Evolutionary conservation across 345 rosid genomes (phyloP).

Genomic region (Brassica cretica): DNA sequence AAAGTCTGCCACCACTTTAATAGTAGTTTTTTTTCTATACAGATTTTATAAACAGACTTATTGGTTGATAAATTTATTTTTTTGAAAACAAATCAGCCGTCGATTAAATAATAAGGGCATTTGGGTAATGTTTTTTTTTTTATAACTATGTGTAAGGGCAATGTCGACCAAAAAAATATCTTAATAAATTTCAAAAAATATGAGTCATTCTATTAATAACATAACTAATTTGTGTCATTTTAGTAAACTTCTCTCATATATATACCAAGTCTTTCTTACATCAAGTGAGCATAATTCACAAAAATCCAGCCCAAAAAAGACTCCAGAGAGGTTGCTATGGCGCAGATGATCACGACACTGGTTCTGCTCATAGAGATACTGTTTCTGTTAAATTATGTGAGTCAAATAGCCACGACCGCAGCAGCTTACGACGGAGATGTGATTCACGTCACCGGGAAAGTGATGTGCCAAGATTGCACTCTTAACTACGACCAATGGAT

Average conservation of each 20-base stretch:
- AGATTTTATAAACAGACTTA: too few species aligned
- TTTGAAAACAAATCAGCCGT: too few species aligned
- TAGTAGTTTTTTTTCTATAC: too few species aligned
- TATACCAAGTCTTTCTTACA: constrained; percentile 17
- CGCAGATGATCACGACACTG: constrained; percentile 20
- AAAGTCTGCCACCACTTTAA: too few species aligned
- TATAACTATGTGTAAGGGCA: too few species aligned
- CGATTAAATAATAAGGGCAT: too few species aligned
- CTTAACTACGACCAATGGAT: constrained; percentile 61
- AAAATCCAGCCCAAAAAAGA: neutral
- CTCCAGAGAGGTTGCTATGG: constrained; percentile 17
- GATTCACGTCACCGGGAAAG: constrained; percentile 66
- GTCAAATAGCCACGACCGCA: constrained; percentile 3
- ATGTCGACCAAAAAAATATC: too few species aligned
- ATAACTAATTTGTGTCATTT: too few species aligned
- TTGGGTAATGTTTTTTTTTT: too few species aligned
- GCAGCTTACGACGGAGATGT: constrained; percentile 28
- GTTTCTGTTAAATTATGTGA: constrained; percentile 23
- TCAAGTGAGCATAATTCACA: constrained; percentile 16
- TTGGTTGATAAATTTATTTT: too few species aligned
- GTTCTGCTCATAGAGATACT: constrained; percentile 24
- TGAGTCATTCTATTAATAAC: too few species aligned
- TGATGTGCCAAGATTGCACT: constrained; percentile 79
- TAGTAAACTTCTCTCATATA: neutral
- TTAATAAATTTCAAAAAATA: too few species aligned